A percentile compares a stretch with the other conserved stretches of the same genome.
Evolutionary conservation across 2,329 filamentous ascomycete species (phyloP).

Genomic region (Pestalotiopsis sp.): DNA sequence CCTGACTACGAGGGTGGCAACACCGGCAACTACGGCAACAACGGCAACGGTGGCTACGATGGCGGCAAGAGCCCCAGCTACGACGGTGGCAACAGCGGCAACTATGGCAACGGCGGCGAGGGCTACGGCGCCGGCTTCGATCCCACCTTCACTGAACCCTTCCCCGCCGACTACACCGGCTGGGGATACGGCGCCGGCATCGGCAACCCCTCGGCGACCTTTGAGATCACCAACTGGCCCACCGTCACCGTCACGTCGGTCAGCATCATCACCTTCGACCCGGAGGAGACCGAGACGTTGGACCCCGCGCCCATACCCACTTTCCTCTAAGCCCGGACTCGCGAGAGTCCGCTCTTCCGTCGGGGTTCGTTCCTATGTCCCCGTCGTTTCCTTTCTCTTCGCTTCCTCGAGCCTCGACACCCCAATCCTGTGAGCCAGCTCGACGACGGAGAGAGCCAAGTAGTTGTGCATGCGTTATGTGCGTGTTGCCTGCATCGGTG

Average conservation of each 20-base stretch:
- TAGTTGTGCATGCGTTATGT: neutral
- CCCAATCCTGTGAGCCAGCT: too few relatives aligned
- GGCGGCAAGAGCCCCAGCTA: neutral
- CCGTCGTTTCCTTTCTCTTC: neutral
- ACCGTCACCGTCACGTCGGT: neutral
- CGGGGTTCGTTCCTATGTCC: neutral
- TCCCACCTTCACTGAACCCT: neutral
- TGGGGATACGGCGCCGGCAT: neutral
- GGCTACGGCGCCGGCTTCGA: neutral
- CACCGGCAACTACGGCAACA: neutral
- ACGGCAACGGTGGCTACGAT: neutral
- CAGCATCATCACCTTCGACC: neutral
- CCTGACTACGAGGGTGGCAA: neutral
- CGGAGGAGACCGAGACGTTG: neutral
- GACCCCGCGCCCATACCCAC: neutral
- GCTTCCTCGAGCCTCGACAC: neutral
- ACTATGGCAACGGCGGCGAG: neutral
- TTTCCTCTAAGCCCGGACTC: neutral
- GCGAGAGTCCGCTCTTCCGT: neutral
- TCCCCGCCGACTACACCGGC: neutral
- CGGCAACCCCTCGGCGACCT: neutral
- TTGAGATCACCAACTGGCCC: neutral
- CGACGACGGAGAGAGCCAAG: too few relatives aligned
- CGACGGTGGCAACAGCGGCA: neutral
- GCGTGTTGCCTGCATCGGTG: neutral